phyloP scores from a whole-genome alignment of 2,329 filamentous ascomycete genomes.

The Phialemonium atrogriseum region DNA sequence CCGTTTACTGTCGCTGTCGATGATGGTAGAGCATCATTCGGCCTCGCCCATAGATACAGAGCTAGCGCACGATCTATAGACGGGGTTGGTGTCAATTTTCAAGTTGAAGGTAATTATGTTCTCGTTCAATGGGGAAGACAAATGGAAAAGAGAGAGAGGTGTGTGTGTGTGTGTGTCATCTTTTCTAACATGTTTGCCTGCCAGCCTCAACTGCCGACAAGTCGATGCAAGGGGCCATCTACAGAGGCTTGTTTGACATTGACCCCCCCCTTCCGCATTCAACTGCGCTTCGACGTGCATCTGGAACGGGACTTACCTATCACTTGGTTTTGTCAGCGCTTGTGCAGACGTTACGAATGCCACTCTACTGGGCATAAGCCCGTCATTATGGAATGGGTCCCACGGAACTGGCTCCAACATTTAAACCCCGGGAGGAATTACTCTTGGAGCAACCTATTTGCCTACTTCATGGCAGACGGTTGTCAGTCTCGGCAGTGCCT shows the following conservation, averaged over 20 bases:
- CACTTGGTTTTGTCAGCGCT: slow-evolving; percentile 9
- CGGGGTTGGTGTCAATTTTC: too few relatives aligned
- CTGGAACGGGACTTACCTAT: slow-evolving; percentile 10
- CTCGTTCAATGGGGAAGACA: too few relatives aligned
- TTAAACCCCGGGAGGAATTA: slow-evolving; percentile 3
- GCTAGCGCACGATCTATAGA: not conserved
- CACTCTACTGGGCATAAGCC: slow-evolving; percentile 5
- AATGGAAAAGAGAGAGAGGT: too few relatives aligned
- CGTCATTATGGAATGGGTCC: not conserved
- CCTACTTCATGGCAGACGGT: slow-evolving; percentile 6
- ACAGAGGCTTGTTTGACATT: slow-evolving; percentile 10
- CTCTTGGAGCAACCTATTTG: slow-evolving; percentile 2
- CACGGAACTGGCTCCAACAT: not conserved
- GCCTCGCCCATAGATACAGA: slow-evolving; percentile 7
- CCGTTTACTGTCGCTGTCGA: slow-evolving; percentile 2
- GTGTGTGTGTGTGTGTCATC: too few relatives aligned
- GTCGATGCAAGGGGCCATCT: slow-evolving; percentile 12
- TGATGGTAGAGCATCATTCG: slow-evolving; percentile 7
- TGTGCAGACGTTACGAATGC: slow-evolving; percentile 11
- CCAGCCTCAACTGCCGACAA: slow-evolving; percentile 6
- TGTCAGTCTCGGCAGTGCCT: slow-evolving; percentile 3
- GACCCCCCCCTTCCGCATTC: slow-evolving; percentile 5
- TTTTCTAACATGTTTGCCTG: too few relatives aligned
- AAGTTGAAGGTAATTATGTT: too few relatives aligned
- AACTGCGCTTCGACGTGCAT: slow-evolving; percentile 10